Percentiles rank a stretch among this genome's conserved stretches.
Evolutionary conservation across 768 basidiomycete species (phyloP).

Genomic region (Phylloporus rhodoxanthus): DNA sequence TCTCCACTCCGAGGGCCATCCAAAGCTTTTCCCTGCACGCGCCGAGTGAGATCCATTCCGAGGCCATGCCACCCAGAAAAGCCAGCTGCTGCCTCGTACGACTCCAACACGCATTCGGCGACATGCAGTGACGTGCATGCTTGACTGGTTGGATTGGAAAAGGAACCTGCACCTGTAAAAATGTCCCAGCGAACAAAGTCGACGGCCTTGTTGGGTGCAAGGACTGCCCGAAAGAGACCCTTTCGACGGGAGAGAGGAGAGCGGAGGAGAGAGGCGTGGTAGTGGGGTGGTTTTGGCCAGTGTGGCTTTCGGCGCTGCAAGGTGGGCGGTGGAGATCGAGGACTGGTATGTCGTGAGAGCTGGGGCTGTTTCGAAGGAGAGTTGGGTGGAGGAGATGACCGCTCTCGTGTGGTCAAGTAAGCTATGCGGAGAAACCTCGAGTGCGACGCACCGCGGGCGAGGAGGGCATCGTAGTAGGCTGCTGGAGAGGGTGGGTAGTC

Average conservation of each 20-base stretch:
- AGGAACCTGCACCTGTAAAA: conserved; percentile 1
- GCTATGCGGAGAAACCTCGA: conserved; percentile 26
- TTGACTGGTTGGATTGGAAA: background rate
- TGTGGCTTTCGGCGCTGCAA: conserved; percentile 11
- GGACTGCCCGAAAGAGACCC: conserved; percentile 21
- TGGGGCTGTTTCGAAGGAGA: background rate
- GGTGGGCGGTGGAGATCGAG: conserved; percentile 7
- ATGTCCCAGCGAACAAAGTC: conserved; percentile 26
- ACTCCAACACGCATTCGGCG: conserved; percentile 19
- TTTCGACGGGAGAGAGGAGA: conserved; percentile 22
- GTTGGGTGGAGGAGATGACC: background rate
- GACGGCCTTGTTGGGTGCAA: conserved; percentile 15
- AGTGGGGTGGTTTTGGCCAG: conserved; percentile 26
- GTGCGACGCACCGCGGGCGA: conserved; percentile 23
- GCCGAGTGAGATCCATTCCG: conserved; percentile 9
- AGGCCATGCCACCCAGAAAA: conserved; percentile 28
- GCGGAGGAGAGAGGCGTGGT: conserved; percentile 25
- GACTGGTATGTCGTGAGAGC: conserved; percentile 1
- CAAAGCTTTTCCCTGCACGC: background rate
- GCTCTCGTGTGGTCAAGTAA: conserved; percentile 10
- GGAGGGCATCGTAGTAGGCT: conserved; percentile 15
- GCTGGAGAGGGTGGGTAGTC: conserved; percentile 17
- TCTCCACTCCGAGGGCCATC: background rate
- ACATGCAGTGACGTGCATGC: conserved; percentile 3
- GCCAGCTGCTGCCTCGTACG: conserved; percentile 26